Evolutionary conservation across 192 early-diverging fungal genomes (phyloP), one percentile per base, ranked within the genome.

Genomic region (Mortierella alpina): DNA sequence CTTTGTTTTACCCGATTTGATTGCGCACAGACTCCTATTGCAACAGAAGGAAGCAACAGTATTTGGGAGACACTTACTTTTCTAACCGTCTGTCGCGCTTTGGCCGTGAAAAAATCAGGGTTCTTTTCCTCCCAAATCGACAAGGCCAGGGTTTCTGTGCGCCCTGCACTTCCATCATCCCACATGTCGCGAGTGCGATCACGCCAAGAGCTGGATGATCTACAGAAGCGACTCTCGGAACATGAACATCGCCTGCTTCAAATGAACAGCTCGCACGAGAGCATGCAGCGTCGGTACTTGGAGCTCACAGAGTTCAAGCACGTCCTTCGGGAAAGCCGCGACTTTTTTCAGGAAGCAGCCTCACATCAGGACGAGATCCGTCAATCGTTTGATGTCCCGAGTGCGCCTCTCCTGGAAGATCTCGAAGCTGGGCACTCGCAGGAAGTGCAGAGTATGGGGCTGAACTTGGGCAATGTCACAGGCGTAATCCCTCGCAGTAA

Each of bases 131-230:
- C 72, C 14, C 95, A 98, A 76, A 89, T 96, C 60, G 89, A 92
- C 54, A 95, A 93, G 73, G 90, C 87, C 15, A 92, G 90, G 10
- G 90, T 99, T 64, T 78, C 82, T 18, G 66, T 92, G 20, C 84
- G 84, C 42, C 77, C 86, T 53, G 60, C 88, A 57, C 67, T 82
- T 59, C 59, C 86, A 46, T 70, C 88, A 41, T 70, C 86, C 44
- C 83, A 82, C 63, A 68, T 87, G 67, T 84, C 88, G 20, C 88
- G 90, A 12, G 89, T 94, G 4, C 89, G 93, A 15, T 92, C 92
- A 15, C 93, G 95, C 49, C 92, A 94, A 67, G 96, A 98, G 82
- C 89, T 99, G 64, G 97, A 98, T 83, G 95, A 98, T 68, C 88
- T 99, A 59, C 95, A 96, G 76, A 91, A 90, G 68, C 84, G 85